Conservation (phyloP, 2,329 filamentous ascomycete genomes). For the Fusarium papillatum region DNA sequence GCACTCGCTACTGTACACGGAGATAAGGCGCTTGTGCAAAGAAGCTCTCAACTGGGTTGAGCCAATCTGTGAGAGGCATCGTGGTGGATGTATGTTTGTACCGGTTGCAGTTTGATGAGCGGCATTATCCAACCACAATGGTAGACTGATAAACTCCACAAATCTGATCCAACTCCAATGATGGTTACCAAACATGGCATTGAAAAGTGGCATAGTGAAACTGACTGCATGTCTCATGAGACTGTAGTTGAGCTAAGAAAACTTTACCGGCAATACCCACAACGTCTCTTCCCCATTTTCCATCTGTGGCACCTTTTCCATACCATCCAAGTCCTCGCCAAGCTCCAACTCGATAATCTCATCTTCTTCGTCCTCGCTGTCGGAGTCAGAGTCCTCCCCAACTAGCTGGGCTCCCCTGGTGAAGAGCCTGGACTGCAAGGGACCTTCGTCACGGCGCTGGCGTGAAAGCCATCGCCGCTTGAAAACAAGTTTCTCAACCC, state of each 20-base stretch:
- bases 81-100: not conserved
- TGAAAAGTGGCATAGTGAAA: no score
- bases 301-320: not conserved
- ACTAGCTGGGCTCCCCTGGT: not conserved
- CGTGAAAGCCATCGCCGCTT: not conserved
- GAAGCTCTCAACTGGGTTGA: not conserved
- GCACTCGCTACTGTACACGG: not conserved
- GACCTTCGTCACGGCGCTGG: not conserved
- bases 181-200: no score
- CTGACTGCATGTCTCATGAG: not conserved
- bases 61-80: not conserved
- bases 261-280: not conserved
- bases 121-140: no score
- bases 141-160: no score
- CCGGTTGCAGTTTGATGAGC: not conserved
- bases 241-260: not conserved
- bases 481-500: not conserved
- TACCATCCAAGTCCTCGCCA: not conserved
- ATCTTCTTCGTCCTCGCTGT: not conserved
- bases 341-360: not conserved
- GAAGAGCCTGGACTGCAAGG: not conserved
- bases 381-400: not conserved
- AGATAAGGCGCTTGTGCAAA: not conserved
- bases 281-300: not conserved
- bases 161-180: no score